Conservation (phyloP, 805 yeast genomes). For the Candida xyloterini region DNA sequence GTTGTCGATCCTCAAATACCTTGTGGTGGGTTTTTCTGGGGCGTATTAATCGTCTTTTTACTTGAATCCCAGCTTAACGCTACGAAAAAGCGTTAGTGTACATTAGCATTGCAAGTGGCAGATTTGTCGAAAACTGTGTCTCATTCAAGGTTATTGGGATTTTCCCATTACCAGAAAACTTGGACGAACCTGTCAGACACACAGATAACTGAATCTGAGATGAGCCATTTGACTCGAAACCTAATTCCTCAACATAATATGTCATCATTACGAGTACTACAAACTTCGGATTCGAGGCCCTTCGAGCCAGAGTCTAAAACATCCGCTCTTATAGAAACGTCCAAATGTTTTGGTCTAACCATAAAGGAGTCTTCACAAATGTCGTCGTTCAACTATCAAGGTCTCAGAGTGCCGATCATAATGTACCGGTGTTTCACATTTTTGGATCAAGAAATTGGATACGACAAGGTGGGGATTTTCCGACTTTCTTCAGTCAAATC, state of each 20-base stretch:
- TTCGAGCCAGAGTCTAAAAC: not conserved
- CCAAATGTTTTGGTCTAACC: conserved; percentile 55
- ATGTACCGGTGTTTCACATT: conserved; percentile 69
- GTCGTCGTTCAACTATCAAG: conserved; percentile 46
- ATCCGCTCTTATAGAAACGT: not conserved
- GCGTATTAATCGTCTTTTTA: not conserved
- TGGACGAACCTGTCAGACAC: conserved; percentile 1
- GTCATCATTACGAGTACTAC: not conserved
- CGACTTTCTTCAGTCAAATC: conserved; percentile 54
- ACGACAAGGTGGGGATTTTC: conserved; percentile 80
- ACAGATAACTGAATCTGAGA: not conserved
- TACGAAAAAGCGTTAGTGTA: not conserved
- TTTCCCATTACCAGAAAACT: conserved; percentile 1
- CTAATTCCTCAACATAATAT: not conserved
- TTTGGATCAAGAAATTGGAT: conserved; percentile 58
- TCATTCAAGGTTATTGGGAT: conserved; percentile 2
- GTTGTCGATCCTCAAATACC: not conserved
- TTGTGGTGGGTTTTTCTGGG: too few species aligned
- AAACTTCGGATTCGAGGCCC: not conserved
- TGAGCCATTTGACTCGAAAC: conserved; percentile 1
- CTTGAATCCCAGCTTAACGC: not conserved
- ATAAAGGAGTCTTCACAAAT: conserved; percentile 45
- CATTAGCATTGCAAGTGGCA: conserved; percentile 5
- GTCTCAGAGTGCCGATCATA: conserved; percentile 59
- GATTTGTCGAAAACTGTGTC: conserved; percentile 1